Evolutionary conservation across 2,329 filamentous ascomycete species (phyloP).

Genomic region (Sclerotinia subarctica): DNA sequence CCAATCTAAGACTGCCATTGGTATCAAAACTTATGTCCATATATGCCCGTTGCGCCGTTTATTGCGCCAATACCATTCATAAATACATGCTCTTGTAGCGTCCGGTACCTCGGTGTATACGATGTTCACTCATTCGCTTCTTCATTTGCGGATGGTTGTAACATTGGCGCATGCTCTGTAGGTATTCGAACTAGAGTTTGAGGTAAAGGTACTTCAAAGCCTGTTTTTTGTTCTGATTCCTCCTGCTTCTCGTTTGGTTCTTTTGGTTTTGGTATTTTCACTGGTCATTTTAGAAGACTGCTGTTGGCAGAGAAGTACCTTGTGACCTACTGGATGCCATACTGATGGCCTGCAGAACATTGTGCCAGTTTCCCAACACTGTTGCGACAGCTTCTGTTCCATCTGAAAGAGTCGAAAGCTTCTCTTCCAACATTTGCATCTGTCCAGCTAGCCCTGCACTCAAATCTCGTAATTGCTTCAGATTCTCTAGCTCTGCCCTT

Average conservation of each 20-base stretch:
- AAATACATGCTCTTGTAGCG: constrained; percentile 15
- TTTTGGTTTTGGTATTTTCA: constrained; percentile 65
- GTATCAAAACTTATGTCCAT: constrained; percentile 17
- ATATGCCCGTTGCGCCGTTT: constrained; percentile 24
- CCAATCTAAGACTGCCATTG: constrained; percentile 7
- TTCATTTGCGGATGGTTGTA: constrained; percentile 38
- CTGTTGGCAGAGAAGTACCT: neutral
- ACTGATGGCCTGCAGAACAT: constrained; percentile 77
- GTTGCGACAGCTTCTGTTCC: constrained; percentile 67
- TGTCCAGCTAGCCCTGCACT: constrained; percentile 75
- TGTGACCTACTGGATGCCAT: constrained; percentile 72
- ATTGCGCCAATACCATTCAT: constrained; percentile 22
- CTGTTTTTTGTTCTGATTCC: constrained; percentile 42
- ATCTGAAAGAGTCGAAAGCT: constrained; percentile 72
- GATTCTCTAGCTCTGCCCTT: constrained; percentile 75
- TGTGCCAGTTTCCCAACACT: constrained; percentile 44
- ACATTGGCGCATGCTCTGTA: constrained; percentile 67
- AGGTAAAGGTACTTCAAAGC: constrained; percentile 54
- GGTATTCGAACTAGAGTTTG: constrained; percentile 83
- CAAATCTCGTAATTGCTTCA: constrained; percentile 74
- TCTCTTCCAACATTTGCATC: constrained; percentile 79
- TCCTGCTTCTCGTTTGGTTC: constrained; percentile 42
- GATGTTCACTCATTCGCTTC: constrained; percentile 23
- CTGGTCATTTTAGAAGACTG: constrained; percentile 42
- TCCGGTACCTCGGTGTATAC: neutral